These are phyloP conservation scores for Salvia sclarea DNA, from an alignment of 305 asterid genomes.

Conservation along the genomic window DNA sequence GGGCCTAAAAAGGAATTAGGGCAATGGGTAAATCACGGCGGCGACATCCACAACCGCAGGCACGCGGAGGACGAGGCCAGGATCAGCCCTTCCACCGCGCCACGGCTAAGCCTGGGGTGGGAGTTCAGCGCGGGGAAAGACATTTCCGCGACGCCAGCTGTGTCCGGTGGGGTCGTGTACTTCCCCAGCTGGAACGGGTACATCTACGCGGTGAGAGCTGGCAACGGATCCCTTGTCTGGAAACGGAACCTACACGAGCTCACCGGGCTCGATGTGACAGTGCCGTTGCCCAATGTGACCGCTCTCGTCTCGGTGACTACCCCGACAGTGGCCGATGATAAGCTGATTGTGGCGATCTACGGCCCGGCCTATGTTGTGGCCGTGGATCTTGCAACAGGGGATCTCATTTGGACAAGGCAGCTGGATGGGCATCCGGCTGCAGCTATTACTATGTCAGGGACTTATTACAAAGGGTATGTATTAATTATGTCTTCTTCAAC, in stretches of 20 bases:
- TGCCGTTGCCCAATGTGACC: too few relatives aligned
- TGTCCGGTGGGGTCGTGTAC: slow-evolving; percentile 38
- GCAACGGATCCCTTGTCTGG: slow-evolving; percentile 49
- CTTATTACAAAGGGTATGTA: slow-evolving; percentile 36
- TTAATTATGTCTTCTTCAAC: too few relatives aligned
- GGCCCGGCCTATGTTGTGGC: slow-evolving; percentile 56
- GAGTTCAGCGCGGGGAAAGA: slow-evolving; percentile 43
- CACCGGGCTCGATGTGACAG: slow-evolving; percentile 37
- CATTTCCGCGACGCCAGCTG: slow-evolving; percentile 45
- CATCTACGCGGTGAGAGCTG: slow-evolving; percentile 43
- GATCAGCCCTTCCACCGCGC: slow-evolving; percentile 48
- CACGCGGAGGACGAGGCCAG: slow-evolving; percentile 36
- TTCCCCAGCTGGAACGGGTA: slow-evolving; percentile 56
- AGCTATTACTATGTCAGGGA: slow-evolving; percentile 55
- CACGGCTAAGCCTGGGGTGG: slow-evolving; percentile 47
- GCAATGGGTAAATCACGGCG: slow-evolving; percentile 62
- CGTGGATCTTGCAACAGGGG: slow-evolving; percentile 41
- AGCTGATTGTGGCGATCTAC: slow-evolving; percentile 39
- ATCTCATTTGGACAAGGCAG: slow-evolving; percentile 47
- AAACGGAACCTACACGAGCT: slow-evolving; percentile 36
- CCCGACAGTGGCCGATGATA: slow-evolving; percentile 48
- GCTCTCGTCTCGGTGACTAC: too few relatives aligned
- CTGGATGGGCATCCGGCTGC: slow-evolving; percentile 46
- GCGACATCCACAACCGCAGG: slow-evolving; percentile 51
- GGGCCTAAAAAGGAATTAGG: too few relatives aligned